These are phyloP conservation scores for Phytophthora tubulina DNA, from an alignment of 352 stramenopile species.

Conservation along the genomic window DNA sequence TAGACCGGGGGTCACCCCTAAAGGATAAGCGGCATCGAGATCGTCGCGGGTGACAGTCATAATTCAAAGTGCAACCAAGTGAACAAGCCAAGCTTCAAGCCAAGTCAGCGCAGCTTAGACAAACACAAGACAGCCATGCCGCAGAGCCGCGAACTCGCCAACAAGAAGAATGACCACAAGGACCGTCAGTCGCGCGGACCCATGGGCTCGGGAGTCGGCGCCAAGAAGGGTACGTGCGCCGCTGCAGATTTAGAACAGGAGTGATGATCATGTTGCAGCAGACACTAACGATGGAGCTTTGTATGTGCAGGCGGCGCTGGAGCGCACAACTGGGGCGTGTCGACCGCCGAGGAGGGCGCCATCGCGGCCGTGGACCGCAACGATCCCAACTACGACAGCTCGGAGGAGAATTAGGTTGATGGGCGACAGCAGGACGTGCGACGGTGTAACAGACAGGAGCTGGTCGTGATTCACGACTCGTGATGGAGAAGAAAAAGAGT, in stretches of 20 bases:
- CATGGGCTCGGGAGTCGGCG: constrained; percentile 49
- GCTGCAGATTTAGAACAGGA: constrained; percentile 9
- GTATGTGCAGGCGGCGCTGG: constrained; percentile 67
- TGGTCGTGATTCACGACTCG: too few species aligned
- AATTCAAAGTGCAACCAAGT: constrained; percentile 36
- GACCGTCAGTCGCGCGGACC: constrained; percentile 82
- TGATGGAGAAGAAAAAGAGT: background rate
- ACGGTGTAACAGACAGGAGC: background rate
- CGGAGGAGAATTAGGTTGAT: constrained; percentile 45
- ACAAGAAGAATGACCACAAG: constrained; percentile 91
- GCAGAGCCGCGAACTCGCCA: constrained; percentile 78
- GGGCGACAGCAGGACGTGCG: background rate
- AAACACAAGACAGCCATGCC: constrained; percentile 53
- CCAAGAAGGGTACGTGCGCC: constrained; percentile 68
- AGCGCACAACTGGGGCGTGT: constrained; percentile 84
- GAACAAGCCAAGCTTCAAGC: constrained; percentile 22
- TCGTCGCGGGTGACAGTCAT: constrained; percentile 10
- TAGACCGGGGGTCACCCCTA: constrained; percentile 25
- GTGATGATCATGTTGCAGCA: constrained; percentile 2
- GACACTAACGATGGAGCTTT: background rate
- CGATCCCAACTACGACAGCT: constrained; percentile 84
- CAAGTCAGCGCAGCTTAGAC: constrained; percentile 3
- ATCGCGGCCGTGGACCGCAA: constrained; percentile 67
- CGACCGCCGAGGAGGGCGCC: constrained; percentile 48
- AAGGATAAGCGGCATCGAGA: background rate